Evolutionary conservation across 1,284 basidiomycete genomes (phyloP).

Genomic region (Fomitiporia mediterranea): DNA sequence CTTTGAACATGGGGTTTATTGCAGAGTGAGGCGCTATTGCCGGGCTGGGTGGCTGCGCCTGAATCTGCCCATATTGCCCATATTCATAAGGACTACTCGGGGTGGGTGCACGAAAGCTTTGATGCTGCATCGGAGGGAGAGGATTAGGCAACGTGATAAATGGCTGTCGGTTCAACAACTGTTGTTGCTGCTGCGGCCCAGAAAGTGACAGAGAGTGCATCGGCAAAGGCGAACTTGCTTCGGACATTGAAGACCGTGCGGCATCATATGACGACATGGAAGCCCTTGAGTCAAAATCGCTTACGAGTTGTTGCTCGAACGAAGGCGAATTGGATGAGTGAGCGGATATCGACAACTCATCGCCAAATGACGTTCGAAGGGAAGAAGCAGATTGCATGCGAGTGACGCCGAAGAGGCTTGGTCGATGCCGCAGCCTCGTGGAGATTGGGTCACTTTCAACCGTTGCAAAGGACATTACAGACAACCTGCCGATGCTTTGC

Average conservation of each 20-base stretch:
- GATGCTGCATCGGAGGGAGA: slow-evolving; percentile 47
- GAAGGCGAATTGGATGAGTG: slow-evolving; percentile 81
- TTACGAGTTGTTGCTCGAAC: slow-evolving; percentile 72
- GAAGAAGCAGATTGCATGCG: slow-evolving; percentile 75
- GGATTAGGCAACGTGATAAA: slow-evolving; percentile 39
- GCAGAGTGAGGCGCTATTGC: slow-evolving; percentile 39
- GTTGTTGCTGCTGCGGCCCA: slow-evolving; percentile 33
- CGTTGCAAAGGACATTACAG: slow-evolving; percentile 71
- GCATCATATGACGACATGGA: slow-evolving; percentile 46
- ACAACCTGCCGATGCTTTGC: slow-evolving; percentile 64
- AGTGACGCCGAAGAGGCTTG: slow-evolving; percentile 57
- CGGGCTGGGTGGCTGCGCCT: slow-evolving; percentile 33
- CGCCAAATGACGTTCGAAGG: slow-evolving; percentile 59
- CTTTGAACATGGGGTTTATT: slow-evolving; percentile 89
- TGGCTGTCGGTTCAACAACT: slow-evolving; percentile 29
- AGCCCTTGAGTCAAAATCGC: slow-evolving; percentile 71
- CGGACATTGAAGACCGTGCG: slow-evolving; percentile 50
- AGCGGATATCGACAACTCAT: slow-evolving; percentile 68
- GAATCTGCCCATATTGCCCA: slow-evolving; percentile 25
- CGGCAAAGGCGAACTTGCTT: slow-evolving; percentile 67
- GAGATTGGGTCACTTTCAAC: slow-evolving; percentile 84
- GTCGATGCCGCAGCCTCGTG: slow-evolving; percentile 54
- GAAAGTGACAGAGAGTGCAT: slow-evolving; percentile 64
- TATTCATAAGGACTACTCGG: slow-evolving; percentile 30
- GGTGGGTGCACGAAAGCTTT: slow-evolving; percentile 38